Base-by-base conservation (phyloP, 345 rosid genomes). In the Arabis alpina region DNA sequence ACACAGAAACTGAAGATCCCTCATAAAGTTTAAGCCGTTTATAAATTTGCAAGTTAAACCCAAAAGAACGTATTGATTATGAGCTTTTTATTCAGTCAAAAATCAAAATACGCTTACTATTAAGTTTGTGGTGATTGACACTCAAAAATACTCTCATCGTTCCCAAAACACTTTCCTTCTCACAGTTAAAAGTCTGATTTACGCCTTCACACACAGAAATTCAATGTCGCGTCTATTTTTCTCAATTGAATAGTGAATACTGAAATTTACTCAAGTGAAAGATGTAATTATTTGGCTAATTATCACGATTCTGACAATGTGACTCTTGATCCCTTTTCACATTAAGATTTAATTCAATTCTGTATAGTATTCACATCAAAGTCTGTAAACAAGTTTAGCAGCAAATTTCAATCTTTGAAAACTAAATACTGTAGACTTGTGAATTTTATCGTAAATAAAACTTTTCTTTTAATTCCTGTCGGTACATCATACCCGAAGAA, bases 1-100 rank as follows among this genome's bases (percentile, higher is more conserved):
- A 86, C 87, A 60, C 90, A 88, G 72, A 92, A 86, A 84, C 88
- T 92, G 67, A 78, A 75, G 79, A 56, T 89, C 69, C 82, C 81
- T 24, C 61, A 11, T 36, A 42, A 56, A 36, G 25, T 56, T 8
- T 76, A 64, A 56, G 54, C 41, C 15, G 74, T 55, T 75, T 54
- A 39, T 47, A 16, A 13, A 37, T 12, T 53, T 68, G 47, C 64
- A 75, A 54, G 25, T 52, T 11, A 49, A 40, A 63, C 14, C 30
- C 24, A 49, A 8, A 60, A 53, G 40, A 37, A 19, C 14, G 8
- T 36, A 14, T 3, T 10, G 50, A 25, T 19, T 19, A 19, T 27
- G 69, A 61, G 58, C 50, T 58, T 37, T 54, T 27, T 25, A 13
- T 57, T 28, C 54, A 16, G 23, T 19, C 23, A 19, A 19, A 54